Base-by-base conservation (phyloP, 495 filamentous ascomycete genomes). In the Neurospora sublineolata region DNA sequence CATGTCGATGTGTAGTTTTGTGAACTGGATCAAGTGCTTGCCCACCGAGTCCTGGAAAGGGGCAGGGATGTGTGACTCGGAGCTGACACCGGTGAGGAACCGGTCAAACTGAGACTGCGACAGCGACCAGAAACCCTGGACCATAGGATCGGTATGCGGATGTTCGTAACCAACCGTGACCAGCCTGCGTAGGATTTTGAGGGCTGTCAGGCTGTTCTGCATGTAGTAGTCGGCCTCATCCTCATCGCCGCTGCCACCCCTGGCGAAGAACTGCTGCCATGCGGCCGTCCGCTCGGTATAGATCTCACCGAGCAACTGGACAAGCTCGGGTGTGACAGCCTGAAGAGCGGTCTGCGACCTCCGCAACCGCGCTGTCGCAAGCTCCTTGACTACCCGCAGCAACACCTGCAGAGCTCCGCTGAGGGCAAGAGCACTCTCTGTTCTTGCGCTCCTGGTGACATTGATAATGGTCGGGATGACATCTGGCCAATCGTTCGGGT, bases 1-100 rank as follows among this genome's bases (percentile, higher is more conserved):
- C 90, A 97, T 94, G 46, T 93, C 89, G 30, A 95, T 83, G 79
- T 97, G 94, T 10, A 98, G 84, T 81, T 99, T 98, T 12, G 94
- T 89, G 67, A 97, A 89, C 77, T 97, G 94, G 68, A 96, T 77
- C 9, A 96, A 82, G 73, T 97, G 94, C 75, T 94, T 94, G 73
- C 92, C 91, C n/a, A 96, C 81, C 37, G 89, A 73, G 33, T 82
- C 82, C 68, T 82, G 79, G 16, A 82, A 84, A 1, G 80, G 76
- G 4, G 79, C 77, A 11, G 87, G 76, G n/a, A 84, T 80, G 71
- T 83, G 78, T 71, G 84, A 83, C 37, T 86, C 83, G 30, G 83
- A 81, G 69, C 82, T 77, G 46, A 86, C 74, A 72, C 87, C 83
- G 36, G 71, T 78, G 23, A 93, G 83, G 71, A 94, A 90, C 46